phyloP scores from a whole-genome alignment of 2,329 filamentous ascomycete genomes.

The Magnaporthiopsis poae region DNA sequence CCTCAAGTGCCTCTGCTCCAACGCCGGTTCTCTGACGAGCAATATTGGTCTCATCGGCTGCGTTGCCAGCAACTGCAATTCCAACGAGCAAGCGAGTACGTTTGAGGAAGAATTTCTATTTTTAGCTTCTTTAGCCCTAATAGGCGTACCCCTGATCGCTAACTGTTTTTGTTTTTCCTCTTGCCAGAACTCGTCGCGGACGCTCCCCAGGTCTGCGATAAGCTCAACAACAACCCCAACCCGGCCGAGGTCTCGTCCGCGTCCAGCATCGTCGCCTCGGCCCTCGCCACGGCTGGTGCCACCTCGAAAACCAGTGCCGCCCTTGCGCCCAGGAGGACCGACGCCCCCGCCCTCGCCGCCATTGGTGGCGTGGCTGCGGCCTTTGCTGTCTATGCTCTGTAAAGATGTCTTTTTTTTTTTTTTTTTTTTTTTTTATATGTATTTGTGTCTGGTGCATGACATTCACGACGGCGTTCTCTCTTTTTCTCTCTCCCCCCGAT shows the following conservation, averaged over 20 bases:
- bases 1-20: constrained; percentile 6
- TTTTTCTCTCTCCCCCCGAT: not conserved
- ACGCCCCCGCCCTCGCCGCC: constrained; percentile 1
- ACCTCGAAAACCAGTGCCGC: not conserved
- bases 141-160: not conserved
- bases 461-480: not conserved
- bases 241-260: constrained; percentile 7
- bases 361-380: constrained; percentile 4
- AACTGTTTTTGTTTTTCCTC: not conserved
- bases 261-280: not conserved
- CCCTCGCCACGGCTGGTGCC: not conserved
- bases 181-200: not conserved
- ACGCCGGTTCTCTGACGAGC: not conserved
- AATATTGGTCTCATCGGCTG: not conserved
- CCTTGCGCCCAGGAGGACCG: not conserved
- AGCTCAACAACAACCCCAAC: constrained; percentile 4
- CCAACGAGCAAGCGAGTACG: not conserved
- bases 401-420: not conserved
- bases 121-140: not conserved
- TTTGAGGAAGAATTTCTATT: no score
- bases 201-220: constrained; percentile 1
- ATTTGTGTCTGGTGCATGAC: not conserved
- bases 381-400: constrained; percentile 2
- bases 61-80: not conserved
- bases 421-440: not conserved